Percentiles rank a stretch among this genome's conserved stretches.
Evolutionary conservation across 169 alveolate genomes (phyloP).

Genomic region (Theileria orientalis): DNA sequence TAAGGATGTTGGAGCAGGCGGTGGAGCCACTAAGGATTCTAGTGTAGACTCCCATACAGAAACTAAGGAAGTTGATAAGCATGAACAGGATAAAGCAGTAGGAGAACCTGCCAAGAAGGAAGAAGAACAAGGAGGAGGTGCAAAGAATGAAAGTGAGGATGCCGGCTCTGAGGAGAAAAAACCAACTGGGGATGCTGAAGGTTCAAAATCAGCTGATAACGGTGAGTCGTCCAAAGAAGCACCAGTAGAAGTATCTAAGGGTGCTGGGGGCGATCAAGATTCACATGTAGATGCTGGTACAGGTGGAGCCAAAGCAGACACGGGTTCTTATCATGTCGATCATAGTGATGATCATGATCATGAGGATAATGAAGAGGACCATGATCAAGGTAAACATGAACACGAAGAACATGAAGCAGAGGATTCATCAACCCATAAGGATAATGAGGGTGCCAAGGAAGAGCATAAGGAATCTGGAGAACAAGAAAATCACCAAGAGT

Average conservation of each 20-base stretch:
- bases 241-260: too few relatives aligned
- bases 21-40: neutral
- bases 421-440: neutral
- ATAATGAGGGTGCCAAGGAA: neutral
- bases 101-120: neutral
- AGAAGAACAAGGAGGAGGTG: neutral
- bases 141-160: neutral
- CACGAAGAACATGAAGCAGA: neutral
- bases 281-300: too few relatives aligned
- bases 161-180: neutral
- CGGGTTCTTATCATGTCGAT: neutral
- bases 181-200: too few relatives aligned
- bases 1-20: neutral
- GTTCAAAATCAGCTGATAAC: too few relatives aligned
- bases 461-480: neutral
- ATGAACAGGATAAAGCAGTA: neutral
- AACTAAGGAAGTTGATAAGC: neutral
- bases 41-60: neutral
- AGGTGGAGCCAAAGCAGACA: neutral
- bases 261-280: too few relatives aligned
- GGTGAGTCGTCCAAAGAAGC: too few relatives aligned
- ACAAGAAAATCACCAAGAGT: too few relatives aligned
- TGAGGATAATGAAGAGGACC: neutral
- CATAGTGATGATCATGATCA: slow-evolving; percentile 16
- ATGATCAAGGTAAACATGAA: neutral